Percentiles rank a stretch among this genome's conserved stretches.
Conservation (phyloP, 805 yeast genomes). For the Groenewaldozyma salmanticensis region DNA sequence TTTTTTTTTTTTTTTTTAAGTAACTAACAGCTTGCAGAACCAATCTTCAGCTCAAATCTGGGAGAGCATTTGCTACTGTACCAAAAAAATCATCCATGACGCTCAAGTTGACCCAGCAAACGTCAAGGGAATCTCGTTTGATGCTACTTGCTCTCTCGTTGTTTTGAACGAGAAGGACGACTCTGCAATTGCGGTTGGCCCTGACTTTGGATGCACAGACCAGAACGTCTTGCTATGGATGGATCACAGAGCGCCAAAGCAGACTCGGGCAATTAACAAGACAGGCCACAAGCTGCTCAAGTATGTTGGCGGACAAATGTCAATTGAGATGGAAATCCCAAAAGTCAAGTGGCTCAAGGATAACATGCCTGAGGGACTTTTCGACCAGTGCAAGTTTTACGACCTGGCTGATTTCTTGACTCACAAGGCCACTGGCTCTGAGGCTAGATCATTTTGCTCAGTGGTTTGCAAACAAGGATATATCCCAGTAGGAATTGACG, state of each 20-base stretch:
- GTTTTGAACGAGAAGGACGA: conserved; percentile 58
- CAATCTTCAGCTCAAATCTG: conserved; percentile 90
- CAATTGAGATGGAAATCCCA: conserved; percentile 97
- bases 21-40: conserved; percentile 31
- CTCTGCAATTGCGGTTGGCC: conserved; percentile 81
- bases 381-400: conserved; percentile 64
- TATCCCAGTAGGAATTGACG: conserved; percentile 86
- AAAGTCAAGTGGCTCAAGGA: conserved; percentile 94
- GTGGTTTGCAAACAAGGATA: conserved; percentile 94
- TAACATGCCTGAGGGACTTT: conserved; percentile 55
- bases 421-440: conserved; percentile 80
- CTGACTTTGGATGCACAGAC: conserved; percentile 60
- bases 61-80: conserved; percentile 74
- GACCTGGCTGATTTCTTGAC: conserved; percentile 90
- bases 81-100: conserved; percentile 61
- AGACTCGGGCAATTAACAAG: conserved; percentile 71
- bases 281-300: conserved; percentile 71
- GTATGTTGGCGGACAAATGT: conserved; percentile 96
- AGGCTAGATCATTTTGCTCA: conserved; percentile 81
- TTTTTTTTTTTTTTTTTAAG: not conserved
- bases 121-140: conserved; percentile 87
- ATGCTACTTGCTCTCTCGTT: conserved; percentile 94
- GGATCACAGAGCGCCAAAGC: conserved; percentile 91
- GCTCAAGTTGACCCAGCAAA: conserved; percentile 58
- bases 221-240: conserved; percentile 93